Conservation (phyloP, 73 alveolate genomes). For the Uronychia binucleata region DNA sequence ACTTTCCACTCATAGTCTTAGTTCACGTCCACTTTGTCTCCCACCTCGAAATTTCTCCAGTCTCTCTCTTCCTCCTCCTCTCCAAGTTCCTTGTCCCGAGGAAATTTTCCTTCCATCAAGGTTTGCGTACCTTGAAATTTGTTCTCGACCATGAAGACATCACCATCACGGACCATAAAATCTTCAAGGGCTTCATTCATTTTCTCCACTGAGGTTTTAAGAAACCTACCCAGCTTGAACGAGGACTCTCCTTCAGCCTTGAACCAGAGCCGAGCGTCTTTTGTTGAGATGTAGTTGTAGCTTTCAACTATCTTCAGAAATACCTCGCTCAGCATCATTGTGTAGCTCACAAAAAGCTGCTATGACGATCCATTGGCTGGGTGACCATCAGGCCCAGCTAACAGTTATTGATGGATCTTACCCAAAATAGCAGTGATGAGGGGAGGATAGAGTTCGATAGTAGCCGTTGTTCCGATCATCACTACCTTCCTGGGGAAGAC, state of each 20-base stretch:
- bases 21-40: slow-evolving; percentile 56
- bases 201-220: slow-evolving; percentile 2
- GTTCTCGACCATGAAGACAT: slow-evolving; percentile 55
- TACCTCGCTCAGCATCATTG: slow-evolving; percentile 54
- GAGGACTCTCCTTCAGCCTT: slow-evolving; percentile 41
- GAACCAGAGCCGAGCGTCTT: slow-evolving; percentile 57
- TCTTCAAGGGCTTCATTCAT: slow-evolving; percentile 49
- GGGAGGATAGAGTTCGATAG: slow-evolving; percentile 81
- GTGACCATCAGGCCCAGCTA: slow-evolving; percentile 47
- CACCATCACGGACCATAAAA: slow-evolving; percentile 40
- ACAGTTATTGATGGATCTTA: slow-evolving; percentile 31
- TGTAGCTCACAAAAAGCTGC: slow-evolving; percentile 34
- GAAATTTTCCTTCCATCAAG: slow-evolving; percentile 24
- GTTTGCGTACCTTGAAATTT: slow-evolving; percentile 49
- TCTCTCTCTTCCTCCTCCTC: slow-evolving; percentile 24
- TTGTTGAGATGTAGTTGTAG: slow-evolving; percentile 48
- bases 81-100: too few relatives aligned
- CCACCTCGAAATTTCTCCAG: slow-evolving; percentile 61
- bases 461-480: slow-evolving; percentile 47
- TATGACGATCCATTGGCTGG: slow-evolving; percentile 31
- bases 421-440: too few relatives aligned
- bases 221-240: slow-evolving; percentile 33
- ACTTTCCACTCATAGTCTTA: slow-evolving; percentile 61
- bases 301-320: slow-evolving; percentile 48
- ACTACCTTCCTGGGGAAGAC: slow-evolving; percentile 73